These are phyloP conservation scores for Chaetomidium leptoderma DNA, from an alignment of 495 filamentous ascomycete species.

Conservation along the genomic window DNA sequence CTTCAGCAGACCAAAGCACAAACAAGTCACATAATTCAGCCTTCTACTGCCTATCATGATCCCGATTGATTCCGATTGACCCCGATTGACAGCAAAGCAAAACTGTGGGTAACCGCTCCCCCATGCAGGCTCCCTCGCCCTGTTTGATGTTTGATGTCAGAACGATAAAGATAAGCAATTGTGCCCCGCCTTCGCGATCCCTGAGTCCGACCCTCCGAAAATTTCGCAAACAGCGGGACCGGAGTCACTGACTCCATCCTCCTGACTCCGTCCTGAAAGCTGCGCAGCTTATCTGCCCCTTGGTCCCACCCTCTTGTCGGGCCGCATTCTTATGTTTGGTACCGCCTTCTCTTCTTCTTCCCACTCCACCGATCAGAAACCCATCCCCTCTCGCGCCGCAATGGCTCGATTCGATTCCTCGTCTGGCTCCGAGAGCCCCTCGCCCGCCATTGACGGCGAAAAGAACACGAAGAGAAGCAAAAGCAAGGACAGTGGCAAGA, in stretches of 20 bases:
- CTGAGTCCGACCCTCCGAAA: background rate
- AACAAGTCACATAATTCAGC: too few species aligned
- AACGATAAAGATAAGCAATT: too few species aligned
- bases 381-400: background rate
- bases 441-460: slow-evolving; percentile 20
- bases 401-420: slow-evolving; percentile 23
- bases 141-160: too few species aligned
- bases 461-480: slow-evolving; percentile 16
- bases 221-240: background rate
- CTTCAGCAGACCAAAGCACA: too few species aligned
- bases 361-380: background rate
- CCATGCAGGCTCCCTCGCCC: too few species aligned
- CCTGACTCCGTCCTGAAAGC: background rate
- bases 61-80: too few species aligned
- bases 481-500: slow-evolving; percentile 21
- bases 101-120: too few species aligned
- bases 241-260: slow-evolving; percentile 13
- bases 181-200: background rate
- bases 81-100: too few species aligned
- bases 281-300: background rate
- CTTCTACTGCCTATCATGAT: too few species aligned
- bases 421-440: slow-evolving; percentile 25
- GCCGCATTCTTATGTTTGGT: background rate
- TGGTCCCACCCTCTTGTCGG: background rate
- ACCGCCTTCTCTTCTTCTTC: background rate